A percentile compares a stretch with the other conserved stretches of the same genome.
Evolutionary conservation across 1,139 yeast species (phyloP).

Genomic region (Suhomyces atakaporum): DNA sequence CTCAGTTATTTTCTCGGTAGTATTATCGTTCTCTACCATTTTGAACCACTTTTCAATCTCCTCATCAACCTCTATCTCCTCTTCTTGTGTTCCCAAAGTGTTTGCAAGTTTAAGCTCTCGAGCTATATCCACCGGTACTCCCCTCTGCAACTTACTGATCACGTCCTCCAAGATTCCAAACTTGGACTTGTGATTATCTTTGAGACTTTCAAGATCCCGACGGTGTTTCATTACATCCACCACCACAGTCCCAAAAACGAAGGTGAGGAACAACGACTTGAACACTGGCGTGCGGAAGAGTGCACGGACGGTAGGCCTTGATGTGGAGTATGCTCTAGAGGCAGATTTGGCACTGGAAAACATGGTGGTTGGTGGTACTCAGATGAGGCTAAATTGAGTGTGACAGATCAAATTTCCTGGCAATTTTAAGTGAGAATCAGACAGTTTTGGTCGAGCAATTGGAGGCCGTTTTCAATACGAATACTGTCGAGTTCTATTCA

Average conservation of each 20-base stretch:
- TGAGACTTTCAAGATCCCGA: constrained; percentile 35
- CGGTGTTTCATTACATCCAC: constrained; percentile 41
- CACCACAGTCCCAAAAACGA: constrained; percentile 43
- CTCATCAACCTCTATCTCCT: constrained; percentile 45
- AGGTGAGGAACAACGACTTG: constrained; percentile 40
- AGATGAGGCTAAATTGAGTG: too few species aligned
- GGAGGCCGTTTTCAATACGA: too few species aligned
- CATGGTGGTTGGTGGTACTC: too few species aligned
- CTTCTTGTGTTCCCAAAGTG: constrained; percentile 34
- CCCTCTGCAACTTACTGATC: constrained; percentile 28
- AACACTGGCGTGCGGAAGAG: constrained; percentile 34
- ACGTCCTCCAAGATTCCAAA: constrained; percentile 36
- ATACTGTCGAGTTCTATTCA: too few species aligned
- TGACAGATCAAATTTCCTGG: too few species aligned
- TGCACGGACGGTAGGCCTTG: constrained; percentile 16
- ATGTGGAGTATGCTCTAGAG: neutral
- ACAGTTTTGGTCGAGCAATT: too few species aligned
- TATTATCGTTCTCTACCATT: constrained; percentile 28
- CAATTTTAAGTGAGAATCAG: too few species aligned
- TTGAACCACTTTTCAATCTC: constrained; percentile 39
- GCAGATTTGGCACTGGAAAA: neutral
- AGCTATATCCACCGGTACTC: constrained; percentile 39
- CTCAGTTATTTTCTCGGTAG: neutral
- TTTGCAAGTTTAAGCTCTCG: constrained; percentile 42
- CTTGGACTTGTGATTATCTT: constrained; percentile 33